A percentile compares a stretch with the other conserved stretches of the same genome.
Conservation (phyloP, 2,329 filamentous ascomycete genomes). For the Madurella mycetomatis region DNA sequence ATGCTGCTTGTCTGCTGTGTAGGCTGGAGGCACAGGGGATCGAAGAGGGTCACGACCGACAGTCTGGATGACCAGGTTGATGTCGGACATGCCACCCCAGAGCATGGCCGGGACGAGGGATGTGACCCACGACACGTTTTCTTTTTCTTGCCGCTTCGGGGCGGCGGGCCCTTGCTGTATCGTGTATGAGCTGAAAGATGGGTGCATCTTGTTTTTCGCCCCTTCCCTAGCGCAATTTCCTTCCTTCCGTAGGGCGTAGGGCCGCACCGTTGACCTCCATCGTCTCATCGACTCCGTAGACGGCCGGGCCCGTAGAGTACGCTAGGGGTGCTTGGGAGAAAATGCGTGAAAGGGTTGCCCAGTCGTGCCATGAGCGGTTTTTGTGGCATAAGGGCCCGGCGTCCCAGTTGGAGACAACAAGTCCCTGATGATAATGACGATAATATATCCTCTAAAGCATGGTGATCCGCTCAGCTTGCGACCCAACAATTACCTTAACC, state of each 20-base stretch:
- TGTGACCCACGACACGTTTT: constrained; percentile 14
- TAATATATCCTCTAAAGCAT: neutral
- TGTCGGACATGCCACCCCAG: neutral
- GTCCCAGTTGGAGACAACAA: neutral
- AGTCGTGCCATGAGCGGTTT: no score
- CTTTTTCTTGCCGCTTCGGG: constrained; percentile 8
- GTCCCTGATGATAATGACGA: neutral
- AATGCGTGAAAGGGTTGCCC: no score
- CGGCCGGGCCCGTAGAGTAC: no score
- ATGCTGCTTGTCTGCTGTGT: no score
- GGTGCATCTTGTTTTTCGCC: neutral
- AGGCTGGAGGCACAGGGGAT: neutral
- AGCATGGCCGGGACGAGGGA: neutral
- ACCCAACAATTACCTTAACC: neutral
- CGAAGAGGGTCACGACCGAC: neutral
- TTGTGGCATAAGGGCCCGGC: no score
- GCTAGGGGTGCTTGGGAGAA: no score
- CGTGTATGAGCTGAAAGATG: neutral
- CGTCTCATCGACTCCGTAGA: no score
- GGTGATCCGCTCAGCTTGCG: neutral
- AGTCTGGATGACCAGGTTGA: constrained; percentile 6
- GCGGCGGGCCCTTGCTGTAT: neutral
- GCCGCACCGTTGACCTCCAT: no score
- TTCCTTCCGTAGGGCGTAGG: no score
- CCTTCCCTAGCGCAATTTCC: no score